These are phyloP conservation scores for Thalassiosira hispida DNA, from an alignment of 352 stramenopile species.

Conservation along the genomic window DNA sequence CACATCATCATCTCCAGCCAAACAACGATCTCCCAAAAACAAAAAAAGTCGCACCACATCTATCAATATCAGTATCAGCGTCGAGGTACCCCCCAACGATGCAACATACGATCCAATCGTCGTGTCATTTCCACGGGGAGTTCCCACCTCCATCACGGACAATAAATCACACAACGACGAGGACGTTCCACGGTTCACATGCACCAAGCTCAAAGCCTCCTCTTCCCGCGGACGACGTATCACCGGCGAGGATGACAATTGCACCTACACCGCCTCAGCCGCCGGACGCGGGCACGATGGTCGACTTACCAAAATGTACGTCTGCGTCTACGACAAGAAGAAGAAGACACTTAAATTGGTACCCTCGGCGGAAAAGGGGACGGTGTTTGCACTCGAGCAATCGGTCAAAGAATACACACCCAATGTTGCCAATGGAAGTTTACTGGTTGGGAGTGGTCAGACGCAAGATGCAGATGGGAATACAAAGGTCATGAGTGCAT, in stretches of 20 bases:
- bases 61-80: neutral
- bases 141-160: constrained; percentile 46
- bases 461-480: neutral
- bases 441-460: constrained; percentile 18
- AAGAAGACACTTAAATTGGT: constrained; percentile 55
- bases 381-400: constrained; percentile 75
- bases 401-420: constrained; percentile 64
- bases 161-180: constrained; percentile 10
- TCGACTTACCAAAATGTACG: constrained; percentile 65
- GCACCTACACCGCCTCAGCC: constrained; percentile 58
- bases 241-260: constrained; percentile 64
- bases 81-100: constrained; percentile 32
- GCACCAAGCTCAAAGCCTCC: constrained; percentile 44
- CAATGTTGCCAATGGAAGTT: constrained; percentile 12
- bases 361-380: constrained; percentile 58
- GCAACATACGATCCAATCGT: constrained; percentile 65
- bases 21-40: neutral
- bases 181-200: constrained; percentile 50
- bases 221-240: constrained; percentile 49
- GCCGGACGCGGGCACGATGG: constrained; percentile 58
- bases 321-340: constrained; percentile 71
- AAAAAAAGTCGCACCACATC: neutral
- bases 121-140: constrained; percentile 77
- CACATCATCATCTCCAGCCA: constrained; percentile 1
- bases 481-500: constrained; percentile 11